A percentile compares a stretch with the other conserved stretches of the same genome.
These are phyloP conservation scores for Pneumocystis wakefieldiae DNA, from an alignment of 1,139 yeast species.

Conservation along the genomic window DNA sequence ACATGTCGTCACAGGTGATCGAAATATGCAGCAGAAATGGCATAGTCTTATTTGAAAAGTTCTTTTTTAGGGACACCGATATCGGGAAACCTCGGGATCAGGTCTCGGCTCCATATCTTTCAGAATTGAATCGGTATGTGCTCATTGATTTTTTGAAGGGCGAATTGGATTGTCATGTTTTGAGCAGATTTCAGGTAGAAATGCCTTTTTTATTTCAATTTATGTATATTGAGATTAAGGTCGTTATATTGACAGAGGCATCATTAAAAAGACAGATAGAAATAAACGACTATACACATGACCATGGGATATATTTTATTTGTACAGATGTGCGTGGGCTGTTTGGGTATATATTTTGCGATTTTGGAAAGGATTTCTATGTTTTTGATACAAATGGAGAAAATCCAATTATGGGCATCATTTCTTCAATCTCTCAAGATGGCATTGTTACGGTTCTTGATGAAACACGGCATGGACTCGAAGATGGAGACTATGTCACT, in stretches of 20 bases:
- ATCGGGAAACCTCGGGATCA: slow-evolving; percentile 66
- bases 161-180: slow-evolving; percentile 30
- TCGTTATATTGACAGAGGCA: slow-evolving; percentile 69
- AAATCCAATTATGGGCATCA: slow-evolving; percentile 69
- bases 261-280: slow-evolving; percentile 59
- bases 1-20: slow-evolving; percentile 56
- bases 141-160: slow-evolving; percentile 58
- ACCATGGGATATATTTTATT: slow-evolving; percentile 60
- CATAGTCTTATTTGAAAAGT: slow-evolving; percentile 19
- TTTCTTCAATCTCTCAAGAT: slow-evolving; percentile 61
- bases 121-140: slow-evolving; percentile 78
- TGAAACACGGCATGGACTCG: slow-evolving; percentile 82
- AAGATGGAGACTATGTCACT: slow-evolving; percentile 81
- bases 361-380: slow-evolving; percentile 68
- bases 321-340: slow-evolving; percentile 73
- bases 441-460: slow-evolving; percentile 89
- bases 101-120: slow-evolving; percentile 48
- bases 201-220: background rate
- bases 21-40: background rate
- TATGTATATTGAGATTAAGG: background rate
- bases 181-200: slow-evolving; percentile 44
- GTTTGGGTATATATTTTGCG: slow-evolving; percentile 80
- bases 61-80: slow-evolving; percentile 57
- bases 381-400: slow-evolving; percentile 83
- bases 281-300: slow-evolving; percentile 63